phyloP scores from a whole-genome alignment of 805 yeast species.

The Lachancea kluyveri region DNA sequence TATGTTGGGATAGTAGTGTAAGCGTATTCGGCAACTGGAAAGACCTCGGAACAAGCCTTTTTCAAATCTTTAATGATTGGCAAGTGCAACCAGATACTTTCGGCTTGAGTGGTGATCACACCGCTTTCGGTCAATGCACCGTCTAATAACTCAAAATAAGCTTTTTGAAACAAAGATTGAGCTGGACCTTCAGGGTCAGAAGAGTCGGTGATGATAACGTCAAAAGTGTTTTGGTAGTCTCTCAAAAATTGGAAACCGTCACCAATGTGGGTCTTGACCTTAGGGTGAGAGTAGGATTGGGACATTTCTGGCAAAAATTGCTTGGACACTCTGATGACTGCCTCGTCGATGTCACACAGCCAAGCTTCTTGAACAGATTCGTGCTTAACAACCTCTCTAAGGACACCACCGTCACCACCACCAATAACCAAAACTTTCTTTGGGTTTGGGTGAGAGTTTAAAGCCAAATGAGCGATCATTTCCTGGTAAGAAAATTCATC shows the following conservation, averaged over 20 bases:
- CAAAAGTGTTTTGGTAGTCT: constrained; percentile 78
- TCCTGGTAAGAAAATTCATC: constrained; percentile 98
- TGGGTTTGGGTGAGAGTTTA: constrained; percentile 92
- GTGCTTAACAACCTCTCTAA: constrained; percentile 91
- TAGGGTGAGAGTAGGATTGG: constrained; percentile 76
- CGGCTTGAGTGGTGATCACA: constrained; percentile 90
- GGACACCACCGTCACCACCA: constrained; percentile 98
- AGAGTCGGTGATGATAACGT: constrained; percentile 94
- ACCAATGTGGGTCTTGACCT: constrained; percentile 85
- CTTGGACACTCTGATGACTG: constrained; percentile 82
- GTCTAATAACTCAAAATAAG: constrained; percentile 76
- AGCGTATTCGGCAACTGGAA: constrained; percentile 89
- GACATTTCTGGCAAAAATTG: constrained; percentile 85
- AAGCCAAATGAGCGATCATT: constrained; percentile 92
- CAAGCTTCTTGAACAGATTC: constrained; percentile 79
- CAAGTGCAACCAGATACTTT: constrained; percentile 89
- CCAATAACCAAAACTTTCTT: constrained; percentile 92
- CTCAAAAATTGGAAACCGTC: constrained; percentile 96
- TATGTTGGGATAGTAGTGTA: constrained; percentile 93
- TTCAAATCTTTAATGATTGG: constrained; percentile 76
- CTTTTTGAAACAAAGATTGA: constrained; percentile 84
- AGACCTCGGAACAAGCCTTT: constrained; percentile 72
- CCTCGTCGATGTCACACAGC: constrained; percentile 92
- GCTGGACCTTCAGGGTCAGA: constrained; percentile 99
- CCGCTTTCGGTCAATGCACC: constrained; percentile 92